phyloP scores from a whole-genome alignment of 306 rosid species.

The Cucurbita pepo region DNA sequence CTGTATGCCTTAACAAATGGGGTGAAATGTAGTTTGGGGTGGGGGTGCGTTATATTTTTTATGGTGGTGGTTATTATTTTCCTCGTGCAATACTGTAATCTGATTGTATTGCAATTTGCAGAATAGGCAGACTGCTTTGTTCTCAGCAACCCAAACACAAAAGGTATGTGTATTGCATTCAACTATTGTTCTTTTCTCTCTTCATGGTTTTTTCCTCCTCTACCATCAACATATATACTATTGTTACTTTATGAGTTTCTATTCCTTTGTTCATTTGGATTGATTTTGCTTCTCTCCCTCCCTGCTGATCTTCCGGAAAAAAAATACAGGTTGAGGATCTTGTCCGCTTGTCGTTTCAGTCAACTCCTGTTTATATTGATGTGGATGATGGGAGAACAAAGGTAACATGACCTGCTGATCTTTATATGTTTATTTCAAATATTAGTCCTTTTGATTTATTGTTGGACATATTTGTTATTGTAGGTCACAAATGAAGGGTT shows the following conservation, averaged over 20 bases:
- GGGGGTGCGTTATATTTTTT: not conserved
- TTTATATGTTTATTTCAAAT: not conserved
- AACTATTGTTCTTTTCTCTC: not conserved
- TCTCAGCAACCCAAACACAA: constrained; percentile 94
- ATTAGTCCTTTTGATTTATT: not conserved
- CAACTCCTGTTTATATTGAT: constrained; percentile 54
- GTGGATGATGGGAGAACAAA: constrained; percentile 79
- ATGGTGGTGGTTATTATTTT: not conserved
- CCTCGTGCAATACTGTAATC: not conserved
- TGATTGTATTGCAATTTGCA: constrained; percentile 29
- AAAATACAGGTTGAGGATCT: constrained; percentile 67
- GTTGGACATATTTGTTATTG: not conserved
- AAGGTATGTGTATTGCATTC: constrained; percentile 38
- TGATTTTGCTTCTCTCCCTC: not conserved
- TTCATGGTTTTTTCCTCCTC: not conserved
- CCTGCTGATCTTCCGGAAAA: not conserved
- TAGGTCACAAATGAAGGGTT: constrained; percentile 96
- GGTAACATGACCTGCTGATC: constrained; percentile 22
- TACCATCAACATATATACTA: not conserved
- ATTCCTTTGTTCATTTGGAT: not conserved
- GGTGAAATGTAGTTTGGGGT: not conserved
- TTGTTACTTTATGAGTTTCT: not conserved
- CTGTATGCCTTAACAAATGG: not conserved
- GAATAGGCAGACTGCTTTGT: constrained; percentile 87
- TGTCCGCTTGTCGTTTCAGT: constrained; percentile 38